Base-by-base conservation (phyloP, 2,329 filamentous ascomycete genomes). In the Aaosphaeria arxii region DNA sequence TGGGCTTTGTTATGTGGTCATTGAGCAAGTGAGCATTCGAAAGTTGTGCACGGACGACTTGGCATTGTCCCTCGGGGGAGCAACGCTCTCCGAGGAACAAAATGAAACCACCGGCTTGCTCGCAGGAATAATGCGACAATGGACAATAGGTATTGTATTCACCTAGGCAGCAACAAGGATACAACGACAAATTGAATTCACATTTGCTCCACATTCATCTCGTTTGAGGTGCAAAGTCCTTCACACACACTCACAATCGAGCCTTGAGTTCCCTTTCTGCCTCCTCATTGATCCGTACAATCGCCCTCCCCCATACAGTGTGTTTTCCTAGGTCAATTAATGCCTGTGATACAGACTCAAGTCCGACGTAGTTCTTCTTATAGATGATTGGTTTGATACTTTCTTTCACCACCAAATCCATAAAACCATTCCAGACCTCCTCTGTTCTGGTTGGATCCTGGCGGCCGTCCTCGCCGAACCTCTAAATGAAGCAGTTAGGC, bases 401-500 rank as follows among this genome's bases (percentile, higher is more conserved):
- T 1, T 76, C 77, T 5, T 56, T 65, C 7, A 75, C 67, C 6
- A 82, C 69, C 56, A 83, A 63, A 2, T 67, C 63, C 51, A 74
- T 70, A 39, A 84, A 72, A 1, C 74, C 78, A 39, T 72, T 55
- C 80, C 80, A 84, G 1, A 79, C 75, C 43, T 68, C 64, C 28
- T 71, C 62, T 31, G 74, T 76, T 46, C 78, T 72, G 30, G 70
- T 61, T 0, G 80, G 77, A 53, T 76, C 67, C 36, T 74, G 70
- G 39, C 81, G 67, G 13, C 77, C 73, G 33, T 76, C 80, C 63
- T 84, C 81, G 2, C 81, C 81, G 56, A 78, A 84, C 41, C 81
- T 71, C 76, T 77, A 35, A 29, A 5, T 6, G 6, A n/a, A 42
- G 7, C 31, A 30, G 7, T 11, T n/a, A 45, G n/a, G 5, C 31